Base-by-base conservation (phyloP, 192 early-diverging fungal species). In the Entomortierella chlamydospora region DNA sequence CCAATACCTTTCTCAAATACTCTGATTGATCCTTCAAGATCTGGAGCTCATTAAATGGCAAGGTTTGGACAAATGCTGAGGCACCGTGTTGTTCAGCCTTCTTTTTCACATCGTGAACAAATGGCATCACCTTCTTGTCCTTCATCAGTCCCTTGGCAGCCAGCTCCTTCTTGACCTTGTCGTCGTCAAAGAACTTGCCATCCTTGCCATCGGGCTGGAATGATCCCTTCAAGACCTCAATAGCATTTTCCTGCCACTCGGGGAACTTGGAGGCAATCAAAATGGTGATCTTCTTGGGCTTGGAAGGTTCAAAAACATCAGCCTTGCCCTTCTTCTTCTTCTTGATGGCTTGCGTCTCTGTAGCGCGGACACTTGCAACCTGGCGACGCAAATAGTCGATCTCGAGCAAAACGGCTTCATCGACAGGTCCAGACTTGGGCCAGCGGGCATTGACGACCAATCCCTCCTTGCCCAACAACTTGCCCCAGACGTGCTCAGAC, bases 41-140 rank as follows among this genome's bases (percentile, higher is more conserved):
- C n/a, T 91, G 89, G 33, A 81, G 28, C 83, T 99, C 98, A 61
- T 95, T 83, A 78, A 98, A 99, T 31, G 73, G 63, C 54, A 98
- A 87, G 5, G 92, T 81, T 65, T 95, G 90, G 70, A 95, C 88
- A 73, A 99, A 95, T 8, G 91, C 96, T 11, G 81, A 57, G 7
- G 85, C 60, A 8, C 97, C 96, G 4, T 82, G 62, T 25, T 72
- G 82, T 37, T 87, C 88, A 17, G 97, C 91, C 49, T 84, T 87
- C 82, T 95, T 96, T 91, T 96, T 94, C 78, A 96, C 88, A 34
- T 92, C 89, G 56, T 96, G 90, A 54, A 96, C 88, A 85, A 99
- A 99, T 20, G 96, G 95, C 96, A 98, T 98, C n/a, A 88, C 92
- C 82, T 92, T 91, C 86, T 98, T 98, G 86, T 99, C 93, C 86